Conservation (phyloP, 2,329 filamentous ascomycete genomes). For the Dactylonectria estremocensis region DNA sequence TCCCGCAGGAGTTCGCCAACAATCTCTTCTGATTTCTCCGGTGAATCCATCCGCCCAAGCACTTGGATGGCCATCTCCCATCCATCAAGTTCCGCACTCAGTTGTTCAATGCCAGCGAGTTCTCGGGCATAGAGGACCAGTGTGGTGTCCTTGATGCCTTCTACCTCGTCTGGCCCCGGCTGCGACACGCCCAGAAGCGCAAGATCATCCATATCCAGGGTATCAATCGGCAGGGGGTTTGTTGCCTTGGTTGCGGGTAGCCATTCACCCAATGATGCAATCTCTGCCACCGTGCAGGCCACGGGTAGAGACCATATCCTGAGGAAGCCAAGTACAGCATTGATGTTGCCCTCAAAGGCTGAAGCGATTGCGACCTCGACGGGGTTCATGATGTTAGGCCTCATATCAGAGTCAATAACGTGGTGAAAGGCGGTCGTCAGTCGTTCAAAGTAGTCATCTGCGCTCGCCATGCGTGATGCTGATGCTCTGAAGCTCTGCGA, state of each 20-base stretch:
- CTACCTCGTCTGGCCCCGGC: constrained; percentile 70
- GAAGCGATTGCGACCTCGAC: constrained; percentile 88
- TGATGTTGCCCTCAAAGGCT: constrained; percentile 85
- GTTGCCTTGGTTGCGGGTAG: constrained; percentile 65
- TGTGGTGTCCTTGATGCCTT: constrained; percentile 84
- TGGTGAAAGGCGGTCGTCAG: constrained; percentile 80
- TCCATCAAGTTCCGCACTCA: constrained; percentile 73
- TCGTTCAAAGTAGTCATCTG: constrained; percentile 81
- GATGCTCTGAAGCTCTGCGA: constrained; percentile 56
- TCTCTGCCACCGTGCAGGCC: constrained; percentile 83
- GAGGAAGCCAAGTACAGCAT: constrained; percentile 81
- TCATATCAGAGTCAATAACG: constrained; percentile 78
- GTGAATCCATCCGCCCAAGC: constrained; percentile 84
- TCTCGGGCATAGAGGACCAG: constrained; percentile 82
- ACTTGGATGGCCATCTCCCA: constrained; percentile 93
- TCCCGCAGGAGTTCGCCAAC: constrained; percentile 81
- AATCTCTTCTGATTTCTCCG: constrained; percentile 78
- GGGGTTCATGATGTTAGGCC: constrained; percentile 81
- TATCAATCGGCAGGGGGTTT: constrained; percentile 71
- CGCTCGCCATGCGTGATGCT: constrained; percentile 63
- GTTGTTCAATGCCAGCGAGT: constrained; percentile 70
- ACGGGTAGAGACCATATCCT: constrained; percentile 86
- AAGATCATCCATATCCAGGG: constrained; percentile 86
- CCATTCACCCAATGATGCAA: constrained; percentile 89
- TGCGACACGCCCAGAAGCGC: constrained; percentile 82